Percentiles rank a stretch among this genome's conserved stretches.
phyloP scores from a whole-genome alignment of 2,329 filamentous ascomycete genomes.

The Cadophora malorum region DNA sequence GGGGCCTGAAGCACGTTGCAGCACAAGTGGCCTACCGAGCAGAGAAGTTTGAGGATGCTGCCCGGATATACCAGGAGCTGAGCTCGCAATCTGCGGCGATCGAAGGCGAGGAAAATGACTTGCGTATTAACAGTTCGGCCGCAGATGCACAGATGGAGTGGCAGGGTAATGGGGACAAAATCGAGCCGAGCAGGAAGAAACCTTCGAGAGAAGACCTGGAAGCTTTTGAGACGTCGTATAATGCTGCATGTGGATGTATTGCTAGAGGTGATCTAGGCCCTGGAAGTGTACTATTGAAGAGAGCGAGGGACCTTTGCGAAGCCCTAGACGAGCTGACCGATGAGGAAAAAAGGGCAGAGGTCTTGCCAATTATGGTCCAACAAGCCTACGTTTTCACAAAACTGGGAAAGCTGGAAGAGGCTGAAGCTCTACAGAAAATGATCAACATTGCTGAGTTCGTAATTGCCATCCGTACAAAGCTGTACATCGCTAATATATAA shows the following conservation, averaged over 20 bases:
- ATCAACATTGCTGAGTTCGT: conserved; percentile 67
- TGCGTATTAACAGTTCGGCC: conserved; percentile 78
- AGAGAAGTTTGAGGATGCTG: conserved; percentile 74
- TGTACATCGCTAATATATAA: conserved; percentile 41
- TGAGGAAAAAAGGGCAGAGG: conserved; percentile 76
- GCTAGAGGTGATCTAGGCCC: conserved; percentile 70
- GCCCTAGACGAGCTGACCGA: conserved; percentile 74
- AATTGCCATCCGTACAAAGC: conserved; percentile 15
- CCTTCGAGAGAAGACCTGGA: conserved; percentile 68
- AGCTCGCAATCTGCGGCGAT: conserved; percentile 52
- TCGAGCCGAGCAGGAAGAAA: conserved; percentile 52
- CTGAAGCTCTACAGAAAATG: conserved; percentile 65
- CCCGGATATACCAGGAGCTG: conserved; percentile 67
- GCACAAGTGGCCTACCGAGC: conserved; percentile 76
- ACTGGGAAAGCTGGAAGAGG: conserved; percentile 70
- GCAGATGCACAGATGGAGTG: conserved; percentile 76
- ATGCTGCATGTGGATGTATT: conserved; percentile 76
- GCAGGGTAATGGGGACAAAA: conserved; percentile 54
- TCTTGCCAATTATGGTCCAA: conserved; percentile 78
- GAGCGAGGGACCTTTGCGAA: conserved; percentile 74
- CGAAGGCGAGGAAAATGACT: conserved; percentile 72
- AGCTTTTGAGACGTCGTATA: conserved; percentile 83
- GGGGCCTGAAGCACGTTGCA: conserved; percentile 56
- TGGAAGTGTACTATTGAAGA: conserved; percentile 71
- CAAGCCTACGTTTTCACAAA: conserved; percentile 74